Percentiles rank a stretch among this genome's conserved stretches.
phyloP scores from a whole-genome alignment of 306 rosid genomes.

The Sphenostylis stenocarpa region DNA sequence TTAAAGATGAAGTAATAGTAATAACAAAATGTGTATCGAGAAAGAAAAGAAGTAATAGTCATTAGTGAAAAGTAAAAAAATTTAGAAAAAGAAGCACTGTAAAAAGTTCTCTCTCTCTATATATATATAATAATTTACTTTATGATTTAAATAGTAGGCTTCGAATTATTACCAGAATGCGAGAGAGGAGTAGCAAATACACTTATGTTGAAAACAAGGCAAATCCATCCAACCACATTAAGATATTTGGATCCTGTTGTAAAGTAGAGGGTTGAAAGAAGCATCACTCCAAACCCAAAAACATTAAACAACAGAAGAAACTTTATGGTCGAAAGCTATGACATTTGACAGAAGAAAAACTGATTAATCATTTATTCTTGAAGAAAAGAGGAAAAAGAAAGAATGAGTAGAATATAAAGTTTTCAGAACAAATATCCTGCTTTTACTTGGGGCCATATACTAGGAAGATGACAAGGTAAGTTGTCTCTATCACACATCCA shows the following conservation, averaged over 20 bases:
- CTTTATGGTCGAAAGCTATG: too few relatives aligned
- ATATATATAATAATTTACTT: not conserved
- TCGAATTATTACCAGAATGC: constrained; percentile 52
- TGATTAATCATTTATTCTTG: not conserved
- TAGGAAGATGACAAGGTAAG: constrained; percentile 59
- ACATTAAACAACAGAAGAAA: too few relatives aligned
- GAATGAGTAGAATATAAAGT: not conserved
- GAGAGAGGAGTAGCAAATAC: constrained; percentile 90
- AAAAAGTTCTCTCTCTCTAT: too few relatives aligned
- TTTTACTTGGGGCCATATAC: constrained; percentile 59
- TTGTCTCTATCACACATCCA: constrained; percentile 68
- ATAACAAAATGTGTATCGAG: not conserved
- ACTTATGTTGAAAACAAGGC: constrained; percentile 59
- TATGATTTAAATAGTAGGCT: not conserved
- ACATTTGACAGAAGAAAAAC: too few relatives aligned
- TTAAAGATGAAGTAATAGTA: too few relatives aligned
- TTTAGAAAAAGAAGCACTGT: not conserved
- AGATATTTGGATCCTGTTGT: too few relatives aligned
- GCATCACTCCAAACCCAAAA: too few relatives aligned
- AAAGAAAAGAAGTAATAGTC: not conserved
- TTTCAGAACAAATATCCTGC: constrained; percentile 51
- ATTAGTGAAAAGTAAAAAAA: not conserved
- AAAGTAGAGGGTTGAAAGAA: too few relatives aligned
- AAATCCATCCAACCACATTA: constrained; percentile 72
- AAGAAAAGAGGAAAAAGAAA: not conserved